Percentiles rank a stretch among this genome's conserved stretches.
phyloP scores from a whole-genome alignment of 2,329 filamentous ascomycete genomes.

The Xylariaceae sp. region DNA sequence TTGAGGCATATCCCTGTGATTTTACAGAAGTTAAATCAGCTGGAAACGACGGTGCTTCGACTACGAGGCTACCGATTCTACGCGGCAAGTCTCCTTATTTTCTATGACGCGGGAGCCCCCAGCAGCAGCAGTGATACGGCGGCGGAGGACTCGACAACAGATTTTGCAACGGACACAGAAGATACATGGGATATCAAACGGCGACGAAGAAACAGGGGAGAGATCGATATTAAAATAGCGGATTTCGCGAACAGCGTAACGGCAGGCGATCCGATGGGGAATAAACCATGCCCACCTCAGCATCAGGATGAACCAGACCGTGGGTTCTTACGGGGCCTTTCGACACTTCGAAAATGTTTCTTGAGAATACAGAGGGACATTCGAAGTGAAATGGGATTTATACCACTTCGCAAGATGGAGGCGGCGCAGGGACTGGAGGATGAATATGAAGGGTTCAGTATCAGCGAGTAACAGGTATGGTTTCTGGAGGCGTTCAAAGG shows the following conservation, averaged over 20 bases:
- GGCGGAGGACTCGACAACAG: constrained; percentile 55
- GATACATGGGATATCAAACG: constrained; percentile 38
- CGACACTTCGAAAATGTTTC: constrained; percentile 78
- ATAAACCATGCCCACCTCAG: constrained; percentile 71
- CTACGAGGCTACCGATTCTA: constrained; percentile 90
- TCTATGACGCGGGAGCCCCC: constrained; percentile 82
- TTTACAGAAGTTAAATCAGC: constrained; percentile 73
- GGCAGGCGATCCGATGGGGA: constrained; percentile 66
- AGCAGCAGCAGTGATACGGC: constrained; percentile 49
- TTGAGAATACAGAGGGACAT: constrained; percentile 81
- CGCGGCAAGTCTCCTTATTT: constrained; percentile 88
- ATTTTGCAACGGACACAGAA: constrained; percentile 56
- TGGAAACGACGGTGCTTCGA: constrained; percentile 78
- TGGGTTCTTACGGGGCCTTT: constrained; percentile 82
- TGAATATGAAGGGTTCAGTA: constrained; percentile 21
- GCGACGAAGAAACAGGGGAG: constrained; percentile 49
- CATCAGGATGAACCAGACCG: constrained; percentile 78
- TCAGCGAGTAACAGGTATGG: constrained; percentile 23
- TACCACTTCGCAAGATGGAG: constrained; percentile 16
- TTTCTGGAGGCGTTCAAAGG: background rate
- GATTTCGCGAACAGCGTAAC: constrained; percentile 98
- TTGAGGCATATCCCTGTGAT: constrained; percentile 84
- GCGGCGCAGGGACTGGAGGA: constrained; percentile 23
- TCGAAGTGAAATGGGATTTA: constrained; percentile 47
- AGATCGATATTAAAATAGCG: constrained; percentile 93